Evolutionary conservation across 192 early-diverging fungal species (phyloP).

Genomic region (Gryganskiella cystojenkinii): DNA sequence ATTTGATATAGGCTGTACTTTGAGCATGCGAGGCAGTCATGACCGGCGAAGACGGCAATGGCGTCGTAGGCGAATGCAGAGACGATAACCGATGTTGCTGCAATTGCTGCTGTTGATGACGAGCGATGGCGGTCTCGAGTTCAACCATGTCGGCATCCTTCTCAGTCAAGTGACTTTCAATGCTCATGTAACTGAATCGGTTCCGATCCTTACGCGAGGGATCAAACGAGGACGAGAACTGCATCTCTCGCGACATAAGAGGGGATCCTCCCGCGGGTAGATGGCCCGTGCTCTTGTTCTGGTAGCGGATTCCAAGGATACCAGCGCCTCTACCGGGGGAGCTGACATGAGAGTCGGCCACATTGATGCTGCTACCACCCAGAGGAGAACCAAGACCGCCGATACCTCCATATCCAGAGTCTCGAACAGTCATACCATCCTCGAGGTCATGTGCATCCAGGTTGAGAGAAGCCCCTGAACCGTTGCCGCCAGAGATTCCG

Average conservation of each 20-base stretch:
- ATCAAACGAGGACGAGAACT: constrained; percentile 30
- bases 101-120: constrained; percentile 17
- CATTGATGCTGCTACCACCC: not conserved
- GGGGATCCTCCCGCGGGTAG: constrained; percentile 27
- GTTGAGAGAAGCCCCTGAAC: constrained; percentile 13
- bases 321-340: constrained; percentile 1
- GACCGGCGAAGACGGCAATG: constrained; percentile 36
- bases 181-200: constrained; percentile 40
- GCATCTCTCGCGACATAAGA: not conserved
- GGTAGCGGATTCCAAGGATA: constrained; percentile 28
- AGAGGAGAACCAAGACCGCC: not conserved
- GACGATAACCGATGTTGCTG: constrained; percentile 47
- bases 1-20: constrained; percentile 20
- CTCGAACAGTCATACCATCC: constrained; percentile 11
- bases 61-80: constrained; percentile 44
- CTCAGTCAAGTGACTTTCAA: constrained; percentile 43
- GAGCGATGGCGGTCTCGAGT: not conserved
- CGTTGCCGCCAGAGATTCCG: constrained; percentile 10
- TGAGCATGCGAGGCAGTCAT: constrained; percentile 35
- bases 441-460: not conserved
- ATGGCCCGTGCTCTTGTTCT: constrained; percentile 49
- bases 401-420: constrained; percentile 38
- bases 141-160: constrained; percentile 18
- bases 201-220: constrained; percentile 19
- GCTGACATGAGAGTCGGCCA: constrained; percentile 7